Percentiles rank a stretch among this genome's conserved stretches.
These are phyloP conservation scores for Plantago coronopus DNA, from an alignment of 305 asterid genomes.

Conservation along the genomic window DNA sequence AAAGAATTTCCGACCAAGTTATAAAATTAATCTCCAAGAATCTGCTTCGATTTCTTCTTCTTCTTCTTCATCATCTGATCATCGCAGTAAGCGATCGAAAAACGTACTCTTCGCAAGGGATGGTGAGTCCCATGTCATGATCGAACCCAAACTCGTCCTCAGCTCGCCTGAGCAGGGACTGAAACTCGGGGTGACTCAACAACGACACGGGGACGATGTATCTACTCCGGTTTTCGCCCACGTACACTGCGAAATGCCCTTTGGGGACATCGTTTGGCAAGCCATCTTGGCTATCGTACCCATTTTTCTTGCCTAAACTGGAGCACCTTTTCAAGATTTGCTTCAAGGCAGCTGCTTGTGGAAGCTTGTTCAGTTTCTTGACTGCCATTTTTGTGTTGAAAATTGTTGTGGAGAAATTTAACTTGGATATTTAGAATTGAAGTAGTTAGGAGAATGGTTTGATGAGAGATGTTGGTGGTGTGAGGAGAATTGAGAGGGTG, in stretches of 20 bases:
- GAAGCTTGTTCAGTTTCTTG: constrained; percentile 30
- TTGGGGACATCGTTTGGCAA: constrained; percentile 66
- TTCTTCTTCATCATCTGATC: constrained; percentile 53
- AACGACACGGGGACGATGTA: constrained; percentile 66
- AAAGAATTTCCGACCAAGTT: constrained; percentile 6
- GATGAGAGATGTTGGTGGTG: constrained; percentile 21
- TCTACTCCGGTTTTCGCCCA: constrained; percentile 59
- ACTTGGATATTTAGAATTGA: not conserved
- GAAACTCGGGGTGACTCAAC: constrained; percentile 58
- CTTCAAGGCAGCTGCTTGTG: constrained; percentile 50
- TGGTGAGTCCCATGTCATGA: constrained; percentile 81
- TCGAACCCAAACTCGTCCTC: constrained; percentile 84
- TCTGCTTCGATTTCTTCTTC: not conserved
- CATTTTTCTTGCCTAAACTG: constrained; percentile 49
- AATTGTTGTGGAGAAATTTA: not conserved
- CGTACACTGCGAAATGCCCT: constrained; percentile 81
- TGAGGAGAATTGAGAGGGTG: constrained; percentile 26
- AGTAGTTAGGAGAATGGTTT: not conserved
- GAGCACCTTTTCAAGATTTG: constrained; percentile 67
- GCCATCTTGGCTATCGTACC: constrained; percentile 34
- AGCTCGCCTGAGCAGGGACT: constrained; percentile 54
- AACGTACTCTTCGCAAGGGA: constrained; percentile 73
- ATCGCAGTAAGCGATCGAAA: constrained; percentile 59
- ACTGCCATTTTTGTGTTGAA: constrained; percentile 33
- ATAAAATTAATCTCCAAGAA: not conserved